These are phyloP conservation scores for Apophysomyces variabilis DNA, from an alignment of 371 early-diverging fungal genomes.

Conservation along the genomic window DNA sequence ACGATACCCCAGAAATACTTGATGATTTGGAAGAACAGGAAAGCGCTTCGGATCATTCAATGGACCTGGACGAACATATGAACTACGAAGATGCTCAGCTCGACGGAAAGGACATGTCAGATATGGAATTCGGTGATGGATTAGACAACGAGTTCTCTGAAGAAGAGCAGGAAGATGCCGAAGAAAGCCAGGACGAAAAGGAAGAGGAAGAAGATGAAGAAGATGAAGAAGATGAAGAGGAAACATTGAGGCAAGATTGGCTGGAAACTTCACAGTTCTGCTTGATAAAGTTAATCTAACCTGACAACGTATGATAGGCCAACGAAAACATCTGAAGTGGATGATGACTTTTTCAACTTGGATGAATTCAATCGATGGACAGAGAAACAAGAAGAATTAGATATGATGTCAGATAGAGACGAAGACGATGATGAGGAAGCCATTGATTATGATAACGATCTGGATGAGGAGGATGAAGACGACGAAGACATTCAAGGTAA, in stretches of 20 bases:
- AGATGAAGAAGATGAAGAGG: slow-evolving; percentile 28
- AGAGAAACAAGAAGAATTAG: slow-evolving; percentile 63
- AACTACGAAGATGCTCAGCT: slow-evolving; percentile 35
- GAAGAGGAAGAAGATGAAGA: slow-evolving; percentile 24
- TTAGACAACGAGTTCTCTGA: slow-evolving; percentile 20
- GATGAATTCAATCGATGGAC: slow-evolving; percentile 67
- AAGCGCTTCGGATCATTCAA: slow-evolving; percentile 29
- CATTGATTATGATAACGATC: slow-evolving; percentile 57
- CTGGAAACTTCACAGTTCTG: no score
- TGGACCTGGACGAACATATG: slow-evolving; percentile 24
- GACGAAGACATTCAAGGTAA: slow-evolving; percentile 47
- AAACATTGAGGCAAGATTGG: neutral
- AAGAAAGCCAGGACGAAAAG: no score
- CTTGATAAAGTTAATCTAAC: neutral
- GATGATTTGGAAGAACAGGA: slow-evolving; percentile 26
- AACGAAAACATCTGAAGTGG: slow-evolving; percentile 56
- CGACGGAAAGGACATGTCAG: slow-evolving; percentile 29
- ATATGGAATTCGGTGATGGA: slow-evolving; percentile 35
- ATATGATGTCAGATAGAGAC: slow-evolving; percentile 43
- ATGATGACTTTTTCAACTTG: slow-evolving; percentile 71
- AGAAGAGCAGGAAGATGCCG: slow-evolving; percentile 28
- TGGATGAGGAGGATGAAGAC: slow-evolving; percentile 51
- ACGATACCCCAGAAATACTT: neutral
- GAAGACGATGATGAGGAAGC: slow-evolving; percentile 57
- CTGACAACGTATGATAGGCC: slow-evolving; percentile 14